Conservation (phyloP, 768 basidiomycete genomes). For the Rhodotorula sphaerocarpa region DNA sequence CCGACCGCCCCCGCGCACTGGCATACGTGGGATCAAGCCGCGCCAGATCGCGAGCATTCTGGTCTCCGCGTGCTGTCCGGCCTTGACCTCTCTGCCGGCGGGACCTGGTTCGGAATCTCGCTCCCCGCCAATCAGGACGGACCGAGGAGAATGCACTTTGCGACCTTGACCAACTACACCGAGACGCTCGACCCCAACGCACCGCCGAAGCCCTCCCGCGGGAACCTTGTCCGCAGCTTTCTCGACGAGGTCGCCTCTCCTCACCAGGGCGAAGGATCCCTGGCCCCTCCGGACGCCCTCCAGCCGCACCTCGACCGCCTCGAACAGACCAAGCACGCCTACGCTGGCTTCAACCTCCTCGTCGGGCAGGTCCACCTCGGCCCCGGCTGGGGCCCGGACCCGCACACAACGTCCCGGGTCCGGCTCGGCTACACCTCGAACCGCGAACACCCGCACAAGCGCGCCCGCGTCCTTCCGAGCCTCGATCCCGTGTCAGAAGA, state of each 20-base stretch:
- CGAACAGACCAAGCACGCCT: conserved; percentile 27
- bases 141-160: conserved; percentile 28
- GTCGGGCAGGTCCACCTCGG: conserved; percentile 37
- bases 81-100: conserved; percentile 40
- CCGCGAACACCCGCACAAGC: conserved; percentile 8
- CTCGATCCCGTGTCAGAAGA: background rate
- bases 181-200: conserved; percentile 19
- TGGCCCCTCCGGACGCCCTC: background rate
- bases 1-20: conserved; percentile 41
- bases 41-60: background rate
- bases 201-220: conserved; percentile 32
- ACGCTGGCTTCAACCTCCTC: conserved; percentile 46
- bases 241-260: conserved; percentile 36
- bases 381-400: background rate
- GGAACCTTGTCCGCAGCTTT: conserved; percentile 41
- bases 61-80: conserved; percentile 38
- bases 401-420: background rate
- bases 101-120: conserved; percentile 46
- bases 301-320: conserved; percentile 35
- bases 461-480: conserved; percentile 1
- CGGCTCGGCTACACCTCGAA: conserved; percentile 25
- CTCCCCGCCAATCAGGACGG: conserved; percentile 15
- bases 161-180: conserved; percentile 39
- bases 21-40: conserved; percentile 38
- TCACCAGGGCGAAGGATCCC: too few species aligned